These are phyloP conservation scores for Schoenoplectus triqueter DNA, from an alignment of 202 grass and related monocot species.

Conservation along the genomic window DNA sequence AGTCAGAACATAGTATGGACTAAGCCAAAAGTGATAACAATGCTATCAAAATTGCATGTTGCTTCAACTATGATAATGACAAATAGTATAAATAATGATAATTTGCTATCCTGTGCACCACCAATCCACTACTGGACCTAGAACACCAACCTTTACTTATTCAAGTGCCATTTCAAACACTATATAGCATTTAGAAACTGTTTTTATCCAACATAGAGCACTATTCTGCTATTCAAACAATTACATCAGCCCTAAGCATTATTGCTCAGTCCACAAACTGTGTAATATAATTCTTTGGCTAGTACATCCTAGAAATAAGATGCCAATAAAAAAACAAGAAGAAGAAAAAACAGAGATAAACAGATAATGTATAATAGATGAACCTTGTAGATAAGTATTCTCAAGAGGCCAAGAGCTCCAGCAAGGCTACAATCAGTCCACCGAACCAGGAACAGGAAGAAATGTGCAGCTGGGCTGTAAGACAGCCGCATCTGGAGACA, in stretches of 20 bases:
- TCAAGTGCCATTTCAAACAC: too few species aligned
- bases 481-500: conserved; percentile 93
- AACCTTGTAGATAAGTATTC: conserved; percentile 97
- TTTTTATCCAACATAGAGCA: too few species aligned
- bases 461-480: conserved; percentile 80
- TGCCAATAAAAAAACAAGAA: neutral
- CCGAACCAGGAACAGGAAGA: conserved; percentile 87
- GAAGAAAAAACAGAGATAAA: neutral
- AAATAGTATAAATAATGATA: neutral
- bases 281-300: too few species aligned
- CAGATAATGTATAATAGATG: too few species aligned
- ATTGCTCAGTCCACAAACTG: too few species aligned
- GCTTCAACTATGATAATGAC: neutral
- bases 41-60: neutral
- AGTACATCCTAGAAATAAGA: too few species aligned
- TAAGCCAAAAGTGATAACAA: neutral
- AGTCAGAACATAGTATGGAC: neutral
- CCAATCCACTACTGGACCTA: neutral
- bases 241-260: too few species aligned
- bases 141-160: neutral
- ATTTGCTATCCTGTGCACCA: neutral
- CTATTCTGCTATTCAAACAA: too few species aligned
- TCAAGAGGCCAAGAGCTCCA: conserved; percentile 77
- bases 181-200: neutral
- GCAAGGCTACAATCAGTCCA: conserved; percentile 93